Base-by-base conservation (phyloP, 805 yeast species). In the Ogataea ganodermae region DNA sequence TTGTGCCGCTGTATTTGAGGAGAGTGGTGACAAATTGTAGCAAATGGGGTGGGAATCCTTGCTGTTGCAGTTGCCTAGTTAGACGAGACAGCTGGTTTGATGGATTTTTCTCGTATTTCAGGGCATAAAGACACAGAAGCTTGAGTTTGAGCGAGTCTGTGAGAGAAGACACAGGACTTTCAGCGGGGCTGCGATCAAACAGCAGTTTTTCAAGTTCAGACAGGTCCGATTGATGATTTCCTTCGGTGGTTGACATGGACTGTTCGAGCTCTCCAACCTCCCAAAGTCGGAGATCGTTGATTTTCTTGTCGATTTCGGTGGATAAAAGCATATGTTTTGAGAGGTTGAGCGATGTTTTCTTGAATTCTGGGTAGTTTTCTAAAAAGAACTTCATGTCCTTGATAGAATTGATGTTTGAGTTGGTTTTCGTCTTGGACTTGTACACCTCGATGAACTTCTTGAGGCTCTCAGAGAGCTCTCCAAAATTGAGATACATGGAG, bases 301-400 rank as follows among this genome's bases (percentile, higher is more conserved):
- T 86, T 50, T 79, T 78, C 49, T 84, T 79, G 60, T 90, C 95
- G 45, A 94, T 77, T 61, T 92, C 97, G 20, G 92, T 80, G 6
- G 92, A 91, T 18, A 94, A 74, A 17, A 95, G 81, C 78, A 94
- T 90, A 67, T 94, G 99, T 60, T 92, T 94, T 24, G 95, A 79
- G 9, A 94, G 89, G 63, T 91, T 92, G 27, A 89, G 83, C 9
- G 96, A 86, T 27, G 92, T 72, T 61, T 87, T 89, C 56, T 89
- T 84, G 65, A 88, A 91, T 63, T 94, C 99, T 1, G 99, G 99
- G 60, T 86, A 90, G 52, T 89, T 89, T 49, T 91, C 96, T 47
- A 94, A 82, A 59, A 92, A 88, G 57, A 83, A 81, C 66, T 92
- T 94, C 81, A 94, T 86, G 60, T 94, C 99, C 16, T 87, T 82